A percentile compares a stretch with the other conserved stretches of the same genome.
Conservation (phyloP, 768 basidiomycete genomes). For the Pleurotus sapidus region DNA sequence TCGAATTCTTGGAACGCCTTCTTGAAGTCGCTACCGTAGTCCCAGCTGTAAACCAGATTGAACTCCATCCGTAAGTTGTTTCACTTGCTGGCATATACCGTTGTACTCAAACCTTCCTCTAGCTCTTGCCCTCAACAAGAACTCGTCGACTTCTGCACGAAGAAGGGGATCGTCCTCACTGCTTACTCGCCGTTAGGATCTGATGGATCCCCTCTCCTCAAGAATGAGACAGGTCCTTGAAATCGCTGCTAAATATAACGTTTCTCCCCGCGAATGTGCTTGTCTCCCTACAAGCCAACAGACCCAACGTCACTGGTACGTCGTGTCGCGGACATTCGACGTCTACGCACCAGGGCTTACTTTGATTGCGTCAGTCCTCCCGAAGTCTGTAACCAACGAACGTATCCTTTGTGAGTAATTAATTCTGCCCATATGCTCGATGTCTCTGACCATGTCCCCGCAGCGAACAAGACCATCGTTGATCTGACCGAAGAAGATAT, state of each 20-base stretch:
- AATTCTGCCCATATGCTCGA: not conserved
- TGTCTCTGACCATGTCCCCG: not conserved
- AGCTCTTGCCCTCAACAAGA: constrained; percentile 67
- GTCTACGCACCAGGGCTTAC: not conserved
- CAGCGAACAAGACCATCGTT: constrained; percentile 59
- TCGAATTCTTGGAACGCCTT: constrained; percentile 59
- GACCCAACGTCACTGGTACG: constrained; percentile 50
- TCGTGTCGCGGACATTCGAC: not conserved
- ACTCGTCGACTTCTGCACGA: constrained; percentile 55
- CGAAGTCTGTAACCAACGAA: constrained; percentile 72
- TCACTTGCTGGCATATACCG: not conserved
- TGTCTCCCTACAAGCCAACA: constrained; percentile 72
- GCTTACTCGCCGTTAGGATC: constrained; percentile 83
- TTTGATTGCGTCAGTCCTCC: constrained; percentile 43
- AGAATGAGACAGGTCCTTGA: constrained; percentile 56
- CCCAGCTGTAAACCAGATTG: constrained; percentile 81
- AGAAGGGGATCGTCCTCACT: constrained; percentile 66
- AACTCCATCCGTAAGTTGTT: constrained; percentile 60
- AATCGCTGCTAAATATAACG: constrained; percentile 61
- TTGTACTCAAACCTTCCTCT: not conserved
- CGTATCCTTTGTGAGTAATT: constrained; percentile 51
- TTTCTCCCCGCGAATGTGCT: constrained; percentile 64
- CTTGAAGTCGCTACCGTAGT: constrained; percentile 53
- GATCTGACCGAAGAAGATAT: constrained; percentile 64
- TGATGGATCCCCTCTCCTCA: constrained; percentile 62